phyloP scores from a whole-genome alignment of 2,329 filamentous ascomycete species.

The Nemania serpens region DNA sequence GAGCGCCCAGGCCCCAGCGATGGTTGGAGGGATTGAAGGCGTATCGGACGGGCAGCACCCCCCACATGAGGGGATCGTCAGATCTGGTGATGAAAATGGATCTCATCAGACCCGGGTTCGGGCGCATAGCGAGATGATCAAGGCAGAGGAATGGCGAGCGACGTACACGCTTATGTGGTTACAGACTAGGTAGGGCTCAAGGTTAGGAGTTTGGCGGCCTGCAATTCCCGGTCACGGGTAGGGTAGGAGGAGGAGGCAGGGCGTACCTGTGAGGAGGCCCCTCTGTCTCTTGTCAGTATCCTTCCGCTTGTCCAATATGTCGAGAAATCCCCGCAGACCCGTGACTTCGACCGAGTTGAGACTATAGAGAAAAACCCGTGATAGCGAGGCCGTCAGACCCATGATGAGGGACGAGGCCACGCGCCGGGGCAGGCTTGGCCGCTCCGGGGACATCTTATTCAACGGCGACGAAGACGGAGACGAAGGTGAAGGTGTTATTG shows the following conservation, averaged over 20 bases:
- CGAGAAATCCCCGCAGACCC: constrained; percentile 76
- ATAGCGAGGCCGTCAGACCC: constrained; percentile 72
- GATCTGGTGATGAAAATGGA: constrained; percentile 59
- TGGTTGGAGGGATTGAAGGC: constrained; percentile 73
- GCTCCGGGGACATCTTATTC: constrained; percentile 36
- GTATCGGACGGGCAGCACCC: constrained; percentile 77
- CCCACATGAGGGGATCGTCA: constrained; percentile 95
- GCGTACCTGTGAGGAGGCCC: constrained; percentile 80
- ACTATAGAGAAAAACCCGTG: constrained; percentile 74
- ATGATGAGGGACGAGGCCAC: constrained; percentile 74
- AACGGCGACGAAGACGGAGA: constrained; percentile 12
- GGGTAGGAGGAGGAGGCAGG: not conserved
- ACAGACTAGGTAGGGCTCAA: constrained; percentile 62
- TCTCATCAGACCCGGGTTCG: constrained; percentile 32
- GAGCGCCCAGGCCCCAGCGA: constrained; percentile 87
- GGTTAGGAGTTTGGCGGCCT: constrained; percentile 24
- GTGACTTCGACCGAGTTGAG: constrained; percentile 76
- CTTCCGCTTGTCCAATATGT: constrained; percentile 73
- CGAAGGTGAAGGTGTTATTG: constrained; percentile 9
- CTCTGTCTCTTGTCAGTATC: constrained; percentile 68
- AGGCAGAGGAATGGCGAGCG: not conserved
- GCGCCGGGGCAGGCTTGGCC: constrained; percentile 71
- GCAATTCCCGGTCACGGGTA: not conserved
- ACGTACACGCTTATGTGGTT: constrained; percentile 90
- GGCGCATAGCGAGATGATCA: constrained; percentile 23